A percentile compares a stretch with the other conserved stretches of the same genome.
Evolutionary conservation across 1,284 basidiomycete genomes (phyloP).

Genomic region (Ceraceosorus guamensis): DNA sequence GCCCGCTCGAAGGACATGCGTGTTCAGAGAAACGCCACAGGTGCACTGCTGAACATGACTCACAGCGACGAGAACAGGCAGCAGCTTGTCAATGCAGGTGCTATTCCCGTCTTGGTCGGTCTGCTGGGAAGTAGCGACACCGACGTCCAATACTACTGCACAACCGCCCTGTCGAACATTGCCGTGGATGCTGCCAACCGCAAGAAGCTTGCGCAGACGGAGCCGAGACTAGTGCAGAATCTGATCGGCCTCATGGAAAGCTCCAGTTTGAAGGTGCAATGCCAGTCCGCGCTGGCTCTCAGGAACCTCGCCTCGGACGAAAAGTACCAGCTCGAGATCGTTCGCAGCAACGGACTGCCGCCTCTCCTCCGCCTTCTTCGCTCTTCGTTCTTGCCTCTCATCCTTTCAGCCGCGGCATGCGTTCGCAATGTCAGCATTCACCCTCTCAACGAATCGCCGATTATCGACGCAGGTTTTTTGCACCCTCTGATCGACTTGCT

Average conservation of each 20-base stretch:
- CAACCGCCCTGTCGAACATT: conserved; percentile 95
- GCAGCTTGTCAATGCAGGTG: conserved; percentile 95
- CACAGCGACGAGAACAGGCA: conserved; percentile 94
- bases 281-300: conserved; percentile 91
- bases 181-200: conserved; percentile 65
- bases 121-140: conserved; percentile 94
- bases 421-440: conserved; percentile 99
- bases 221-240: conserved; percentile 90
- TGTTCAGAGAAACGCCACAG: conserved; percentile 96
- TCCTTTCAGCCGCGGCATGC: conserved; percentile 95
- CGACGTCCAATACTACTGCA: conserved; percentile 99
- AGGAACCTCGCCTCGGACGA: conserved; percentile 97
- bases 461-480: conserved; percentile 96
- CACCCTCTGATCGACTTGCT: conserved; percentile 91
- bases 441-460: conserved; percentile 95
- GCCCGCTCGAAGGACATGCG: conserved; percentile 99
- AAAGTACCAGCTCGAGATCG: conserved; percentile 98
- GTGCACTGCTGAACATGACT: conserved; percentile 97
- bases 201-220: conserved; percentile 88
- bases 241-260: conserved; percentile 96
- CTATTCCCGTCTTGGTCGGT: conserved; percentile 93
- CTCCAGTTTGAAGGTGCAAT: conserved; percentile 94
- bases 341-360: conserved; percentile 86
- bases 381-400: conserved; percentile 96
- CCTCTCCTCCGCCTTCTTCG: conserved; percentile 88